Evolutionary conservation across 371 early-diverging fungal genomes (phyloP), one percentile per base, ranked within the genome.

Genomic region (Mucor ambiguus): DNA sequence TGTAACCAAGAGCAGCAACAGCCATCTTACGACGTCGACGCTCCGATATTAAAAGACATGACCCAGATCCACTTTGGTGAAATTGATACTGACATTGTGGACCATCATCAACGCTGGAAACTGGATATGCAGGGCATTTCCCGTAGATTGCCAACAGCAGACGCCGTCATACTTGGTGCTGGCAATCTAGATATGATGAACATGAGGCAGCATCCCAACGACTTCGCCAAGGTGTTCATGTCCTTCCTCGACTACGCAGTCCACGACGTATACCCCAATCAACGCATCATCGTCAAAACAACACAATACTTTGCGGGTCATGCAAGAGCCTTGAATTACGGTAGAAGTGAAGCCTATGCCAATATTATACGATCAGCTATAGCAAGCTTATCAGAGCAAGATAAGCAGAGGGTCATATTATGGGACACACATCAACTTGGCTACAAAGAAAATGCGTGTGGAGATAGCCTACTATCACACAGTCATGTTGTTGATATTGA

Each of bases 381-480:
- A 9, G 18, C 28, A 22, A 24, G 35, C 20, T 32, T 41, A 60
- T 37, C 65, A 54, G 24, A 33, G 12, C 33, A 62, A 30, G 46
- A 37, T 52, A 54, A 70, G 14, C 37, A 35, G 3, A 66, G 68
- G 8, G 49, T 79, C 4, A 26, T 68, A 9, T 54, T 78, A 12
- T 80, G 81, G 81, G 75, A 76, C 60, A 61, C 64, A n/a, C 71
- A 76, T 55, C 69, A 70, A 33, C 58, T 80, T 18, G 81, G 81
- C 2, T 52, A 52, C 52, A 52, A 26, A 0, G 33, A 58, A 22
- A 56, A 43, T n/a, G 18, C 54, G 20, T 55, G 62, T 35, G 11
- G 22, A 61, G 24, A 61, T 32, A 12, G 41, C 16, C 26, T 59
- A 10, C 11, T 38, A 3, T 59, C 44, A 30, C 52, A 52, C 16